Percentiles rank a stretch among this genome's conserved stretches.
These are phyloP conservation scores for Yamadazyma nakazawae DNA, from an alignment of 805 yeast genomes.

Conservation along the genomic window DNA sequence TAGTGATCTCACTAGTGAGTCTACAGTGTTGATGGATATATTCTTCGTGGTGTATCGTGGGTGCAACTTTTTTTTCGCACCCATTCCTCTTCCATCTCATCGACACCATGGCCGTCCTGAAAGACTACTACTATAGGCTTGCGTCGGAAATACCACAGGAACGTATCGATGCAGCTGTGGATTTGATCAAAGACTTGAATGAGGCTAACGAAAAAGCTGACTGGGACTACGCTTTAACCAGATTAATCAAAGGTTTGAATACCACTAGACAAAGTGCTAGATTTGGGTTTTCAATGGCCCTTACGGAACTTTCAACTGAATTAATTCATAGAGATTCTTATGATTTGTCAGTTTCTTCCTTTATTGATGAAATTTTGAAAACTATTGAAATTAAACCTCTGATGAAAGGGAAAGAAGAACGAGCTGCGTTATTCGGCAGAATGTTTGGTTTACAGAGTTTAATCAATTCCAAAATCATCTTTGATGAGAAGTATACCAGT, in stretches of 20 bases:
- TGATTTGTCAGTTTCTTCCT: conserved; percentile 31
- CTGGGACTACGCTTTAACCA: conserved; percentile 76
- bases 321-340: conserved; percentile 28
- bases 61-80: neutral
- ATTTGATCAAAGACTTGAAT: conserved; percentile 57
- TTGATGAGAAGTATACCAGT: conserved; percentile 15
- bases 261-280: conserved; percentile 83
- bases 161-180: conserved; percentile 68
- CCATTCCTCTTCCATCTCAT: conserved; percentile 7
- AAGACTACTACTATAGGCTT: conserved; percentile 71
- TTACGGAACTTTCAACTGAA: conserved; percentile 59
- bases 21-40: too few relatives aligned
- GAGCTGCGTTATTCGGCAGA: conserved; percentile 77
- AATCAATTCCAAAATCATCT: conserved; percentile 42
- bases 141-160: conserved; percentile 76
- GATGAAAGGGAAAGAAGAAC: conserved; percentile 76
- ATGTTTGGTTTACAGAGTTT: conserved; percentile 81
- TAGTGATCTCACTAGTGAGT: neutral
- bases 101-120: conserved; percentile 41
- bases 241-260: conserved; percentile 77
- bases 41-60: too few relatives aligned
- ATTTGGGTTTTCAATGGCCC: conserved; percentile 82
- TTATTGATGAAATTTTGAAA: conserved; percentile 37
- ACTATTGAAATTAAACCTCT: conserved; percentile 31
- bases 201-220: conserved; percentile 46